Base-by-base conservation (phyloP, 192 early-diverging fungal species). In the Coemansia sp. region DNA sequence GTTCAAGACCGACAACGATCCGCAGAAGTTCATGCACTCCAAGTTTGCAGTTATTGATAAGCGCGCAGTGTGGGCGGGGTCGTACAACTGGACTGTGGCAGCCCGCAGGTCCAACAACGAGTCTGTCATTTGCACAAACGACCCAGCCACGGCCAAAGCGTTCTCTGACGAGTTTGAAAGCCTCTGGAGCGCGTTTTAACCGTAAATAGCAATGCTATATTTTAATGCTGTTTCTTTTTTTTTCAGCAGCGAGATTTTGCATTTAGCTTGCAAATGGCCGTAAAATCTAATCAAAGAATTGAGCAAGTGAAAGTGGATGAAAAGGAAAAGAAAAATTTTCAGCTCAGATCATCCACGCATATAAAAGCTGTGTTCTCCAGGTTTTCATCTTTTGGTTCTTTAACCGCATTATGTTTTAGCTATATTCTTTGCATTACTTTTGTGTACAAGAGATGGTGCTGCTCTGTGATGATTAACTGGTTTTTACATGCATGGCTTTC, bases 61-160 rank as follows among this genome's bases (percentile, higher is more conserved):
- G 46, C 67, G 73, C 37, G 71, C 85, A 13, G 73, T 90, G 8
- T 86, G 87, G 72, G 77, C 82, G 41, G 90, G 90, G 1, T 90
- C 88, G 11, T 78, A 69, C 73, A 73, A 84, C 66, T 81, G 77
- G 65, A 77, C 73, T 32, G 69, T 77, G 47, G 74, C 84, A 12
- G 89, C 89, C 8, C 87, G 90, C 48, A 86, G 85, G 48, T 79
- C 85, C 61, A 92, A 92, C 73, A 85, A 85, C 42, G 90, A 92
- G 67, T 85, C 90, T 16, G 78, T 89, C 49, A 83, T 89, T 16
- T 82, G 89, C 67, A 90, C 87, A 40, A 89, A 90, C 74, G 76
- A 85, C 47, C 79, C 84, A 6, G 66, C 74, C 59, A 85, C 86
- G 40, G 86, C 88, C 8, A 62, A 84, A 58, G 86, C 72, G 2